Evolutionary conservation across 768 basidiomycete genomes (phyloP).

Genomic region (Boletus eberwhitei): DNA sequence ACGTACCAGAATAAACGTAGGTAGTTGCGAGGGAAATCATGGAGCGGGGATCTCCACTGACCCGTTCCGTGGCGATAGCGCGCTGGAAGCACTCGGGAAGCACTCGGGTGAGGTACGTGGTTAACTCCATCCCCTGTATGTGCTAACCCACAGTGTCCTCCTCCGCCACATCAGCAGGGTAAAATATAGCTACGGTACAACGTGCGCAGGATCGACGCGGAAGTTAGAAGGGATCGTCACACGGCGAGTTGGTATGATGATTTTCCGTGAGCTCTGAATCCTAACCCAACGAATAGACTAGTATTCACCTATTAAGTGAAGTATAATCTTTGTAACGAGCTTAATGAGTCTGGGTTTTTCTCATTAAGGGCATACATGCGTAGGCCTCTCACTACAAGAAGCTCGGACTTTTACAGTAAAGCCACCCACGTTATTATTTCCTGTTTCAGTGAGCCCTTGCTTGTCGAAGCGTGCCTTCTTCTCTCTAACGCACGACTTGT

Average conservation of each 20-base stretch:
- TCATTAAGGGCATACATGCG: background rate
- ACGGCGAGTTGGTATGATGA: too few relatives aligned
- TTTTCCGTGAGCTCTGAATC: background rate
- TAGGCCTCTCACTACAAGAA: background rate
- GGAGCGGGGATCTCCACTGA: background rate
- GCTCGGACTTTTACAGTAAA: background rate
- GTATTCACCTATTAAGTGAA: background rate
- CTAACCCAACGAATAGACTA: background rate
- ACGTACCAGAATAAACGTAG: background rate
- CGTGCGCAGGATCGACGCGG: slow-evolving; percentile 6
- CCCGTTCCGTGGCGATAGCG: background rate
- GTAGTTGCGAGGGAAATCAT: background rate
- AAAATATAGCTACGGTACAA: background rate
- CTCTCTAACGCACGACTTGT: background rate
- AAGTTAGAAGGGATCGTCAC: background rate
- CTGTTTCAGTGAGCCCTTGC: background rate
- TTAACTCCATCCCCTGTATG: background rate
- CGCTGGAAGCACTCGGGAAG: background rate
- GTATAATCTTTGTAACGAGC: background rate
- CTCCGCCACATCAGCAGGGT: background rate
- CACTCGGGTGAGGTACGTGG: background rate
- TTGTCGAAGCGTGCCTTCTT: background rate
- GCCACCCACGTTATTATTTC: background rate
- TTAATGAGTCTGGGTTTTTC: background rate
- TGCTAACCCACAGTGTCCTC: background rate